Conservation (phyloP, 176 grass and related monocot species). For the Stipa capillata region DNA sequence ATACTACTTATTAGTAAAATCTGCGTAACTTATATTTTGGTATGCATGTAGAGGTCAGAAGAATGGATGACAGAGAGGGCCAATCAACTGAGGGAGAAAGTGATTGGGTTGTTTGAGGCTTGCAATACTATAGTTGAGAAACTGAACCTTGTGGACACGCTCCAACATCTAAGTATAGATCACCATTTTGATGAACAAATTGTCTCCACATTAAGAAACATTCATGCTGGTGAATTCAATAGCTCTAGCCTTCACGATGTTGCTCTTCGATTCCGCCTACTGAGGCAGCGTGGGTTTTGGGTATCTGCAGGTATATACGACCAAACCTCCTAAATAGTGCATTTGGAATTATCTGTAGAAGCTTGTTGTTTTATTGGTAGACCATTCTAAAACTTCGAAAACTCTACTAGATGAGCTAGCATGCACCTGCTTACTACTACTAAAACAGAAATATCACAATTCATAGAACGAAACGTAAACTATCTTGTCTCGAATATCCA, state of each 20-base stretch:
- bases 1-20: not conserved
- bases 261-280: conserved; percentile 27
- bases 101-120: conserved; percentile 3
- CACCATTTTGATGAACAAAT: conserved; percentile 22
- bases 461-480: not conserved
- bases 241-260: conserved; percentile 17
- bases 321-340: not conserved
- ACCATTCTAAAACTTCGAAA: not conserved
- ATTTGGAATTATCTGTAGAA: not conserved
- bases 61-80: conserved; percentile 8
- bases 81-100: not conserved
- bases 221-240: not conserved
- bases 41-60: conserved; percentile 18
- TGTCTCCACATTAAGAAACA: not conserved
- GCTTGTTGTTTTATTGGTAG: not conserved
- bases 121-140: not conserved
- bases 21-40: not conserved
- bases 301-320: conserved; percentile 24
- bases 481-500: not conserved
- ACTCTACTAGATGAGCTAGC: not conserved
- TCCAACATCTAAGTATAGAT: conserved; percentile 27
- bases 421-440: not conserved
- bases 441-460: not conserved
- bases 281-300: conserved; percentile 26
- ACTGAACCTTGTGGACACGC: conserved; percentile 14